Evolutionary conservation across 345 rosid genomes (phyloP).

Genomic region (Hypericum androsaemum): DNA sequence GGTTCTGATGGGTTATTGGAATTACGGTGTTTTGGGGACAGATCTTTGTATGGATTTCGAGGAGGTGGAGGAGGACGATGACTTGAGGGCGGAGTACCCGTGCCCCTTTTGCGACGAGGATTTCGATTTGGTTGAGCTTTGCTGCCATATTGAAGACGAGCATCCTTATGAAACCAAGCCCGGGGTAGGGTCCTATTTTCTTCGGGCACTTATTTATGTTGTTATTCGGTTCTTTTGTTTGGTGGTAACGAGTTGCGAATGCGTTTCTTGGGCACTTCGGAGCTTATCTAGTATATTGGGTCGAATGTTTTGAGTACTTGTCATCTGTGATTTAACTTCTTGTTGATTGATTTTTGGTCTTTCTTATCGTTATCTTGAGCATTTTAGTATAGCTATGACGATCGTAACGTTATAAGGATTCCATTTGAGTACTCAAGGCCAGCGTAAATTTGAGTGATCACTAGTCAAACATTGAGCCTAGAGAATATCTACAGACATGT

Average conservation of each 20-base stretch:
- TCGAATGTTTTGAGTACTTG: too few relatives aligned
- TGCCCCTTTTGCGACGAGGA: conserved; percentile 20
- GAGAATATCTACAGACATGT: too few relatives aligned
- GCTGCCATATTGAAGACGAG: conserved; percentile 20
- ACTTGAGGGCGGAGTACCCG: conserved; percentile 20
- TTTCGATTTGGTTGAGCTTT: conserved; percentile 24
- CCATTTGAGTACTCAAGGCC: too few relatives aligned
- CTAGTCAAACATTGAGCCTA: too few relatives aligned
- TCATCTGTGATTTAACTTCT: too few relatives aligned
- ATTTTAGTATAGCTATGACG: too few relatives aligned
- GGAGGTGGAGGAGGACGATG: conserved; percentile 14
- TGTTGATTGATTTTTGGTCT: too few relatives aligned
- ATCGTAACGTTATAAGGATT: too few relatives aligned
- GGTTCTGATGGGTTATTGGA: conserved; percentile 18
- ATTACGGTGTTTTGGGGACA: conserved; percentile 14
- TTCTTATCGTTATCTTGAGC: too few relatives aligned
- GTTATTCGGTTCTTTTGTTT: background rate
- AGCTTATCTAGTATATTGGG: too few relatives aligned
- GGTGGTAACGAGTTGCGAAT: background rate
- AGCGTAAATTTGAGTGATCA: too few relatives aligned
- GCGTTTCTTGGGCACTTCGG: too few relatives aligned
- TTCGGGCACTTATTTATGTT: background rate
- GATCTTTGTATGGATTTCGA: conserved; percentile 11
- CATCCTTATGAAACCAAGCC: conserved; percentile 15
- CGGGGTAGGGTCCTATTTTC: conserved; percentile 10